Percentiles rank a stretch among this genome's conserved stretches.
phyloP scores from a whole-genome alignment of 1,284 basidiomycete genomes.

The Agaricales sp. region DNA sequence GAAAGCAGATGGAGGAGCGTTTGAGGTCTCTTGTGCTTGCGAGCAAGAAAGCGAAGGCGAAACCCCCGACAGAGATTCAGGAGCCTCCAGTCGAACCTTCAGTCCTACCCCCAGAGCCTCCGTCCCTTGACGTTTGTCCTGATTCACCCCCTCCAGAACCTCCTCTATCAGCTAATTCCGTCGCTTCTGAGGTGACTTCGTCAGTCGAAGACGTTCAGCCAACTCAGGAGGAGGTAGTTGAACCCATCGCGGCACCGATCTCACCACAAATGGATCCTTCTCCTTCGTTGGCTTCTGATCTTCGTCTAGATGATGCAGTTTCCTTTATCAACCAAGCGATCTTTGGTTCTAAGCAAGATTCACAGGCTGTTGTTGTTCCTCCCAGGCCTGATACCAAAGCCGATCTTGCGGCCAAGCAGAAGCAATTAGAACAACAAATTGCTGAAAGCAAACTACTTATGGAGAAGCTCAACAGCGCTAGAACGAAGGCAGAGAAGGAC shows the following conservation, averaged over 20 bases:
- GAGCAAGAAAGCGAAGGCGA: slow-evolving; percentile 24
- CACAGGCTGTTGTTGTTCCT: not conserved
- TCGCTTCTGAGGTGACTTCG: too few relatives aligned
- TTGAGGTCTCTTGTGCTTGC: slow-evolving; percentile 29
- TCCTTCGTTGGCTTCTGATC: not conserved
- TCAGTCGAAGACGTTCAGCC: too few relatives aligned
- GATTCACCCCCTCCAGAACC: too few relatives aligned
- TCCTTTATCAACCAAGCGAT: too few relatives aligned
- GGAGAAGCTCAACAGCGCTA: slow-evolving; percentile 39
- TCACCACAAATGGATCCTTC: not conserved
- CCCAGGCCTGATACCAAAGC: slow-evolving; percentile 9
- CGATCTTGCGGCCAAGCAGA: slow-evolving; percentile 40
- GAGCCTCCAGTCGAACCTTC: not conserved
- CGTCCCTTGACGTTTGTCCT: too few relatives aligned
- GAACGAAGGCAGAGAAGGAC: slow-evolving; percentile 55
- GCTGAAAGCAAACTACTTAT: slow-evolving; percentile 63
- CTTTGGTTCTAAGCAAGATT: too few relatives aligned
- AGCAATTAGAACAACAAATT: slow-evolving; percentile 52
- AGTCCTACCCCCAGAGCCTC: too few relatives aligned
- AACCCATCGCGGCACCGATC: not conserved
- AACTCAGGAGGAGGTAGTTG: too few relatives aligned
- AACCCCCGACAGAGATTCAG: slow-evolving; percentile 3
- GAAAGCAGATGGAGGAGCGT: slow-evolving; percentile 24
- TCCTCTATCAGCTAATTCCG: too few relatives aligned
- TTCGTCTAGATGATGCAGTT: too few relatives aligned